A percentile compares a stretch with the other conserved stretches of the same genome.
These are phyloP conservation scores for Boletus smithii DNA, from an alignment of 1,284 basidiomycete species.

Conservation along the genomic window DNA sequence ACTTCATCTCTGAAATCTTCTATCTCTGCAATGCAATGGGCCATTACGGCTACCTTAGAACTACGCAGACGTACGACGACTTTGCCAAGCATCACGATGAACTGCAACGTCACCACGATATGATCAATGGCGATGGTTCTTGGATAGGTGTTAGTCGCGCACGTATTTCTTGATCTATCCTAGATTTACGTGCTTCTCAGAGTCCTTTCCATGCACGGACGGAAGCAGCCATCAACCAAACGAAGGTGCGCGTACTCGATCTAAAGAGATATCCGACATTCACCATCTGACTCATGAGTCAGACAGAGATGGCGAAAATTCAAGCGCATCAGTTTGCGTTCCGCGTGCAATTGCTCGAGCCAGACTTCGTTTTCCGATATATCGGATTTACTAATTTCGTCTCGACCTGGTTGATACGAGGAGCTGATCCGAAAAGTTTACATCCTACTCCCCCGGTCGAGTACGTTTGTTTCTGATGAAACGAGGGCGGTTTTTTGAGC, in stretches of 20 bases:
- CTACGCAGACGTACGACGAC: slow-evolving; percentile 71
- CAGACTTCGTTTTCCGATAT: slow-evolving; percentile 77
- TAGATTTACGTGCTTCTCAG: slow-evolving; percentile 36
- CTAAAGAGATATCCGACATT: background rate
- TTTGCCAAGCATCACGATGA: slow-evolving; percentile 75
- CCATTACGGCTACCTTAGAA: slow-evolving; percentile 82
- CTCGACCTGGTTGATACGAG: slow-evolving; percentile 92
- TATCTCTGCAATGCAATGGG: slow-evolving; percentile 83
- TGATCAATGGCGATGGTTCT: slow-evolving; percentile 70
- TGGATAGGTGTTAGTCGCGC: slow-evolving; percentile 69
- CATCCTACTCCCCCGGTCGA: slow-evolving; percentile 72
- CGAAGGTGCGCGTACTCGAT: slow-evolving; percentile 51
- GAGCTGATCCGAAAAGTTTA: slow-evolving; percentile 80
- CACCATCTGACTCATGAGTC: slow-evolving; percentile 4
- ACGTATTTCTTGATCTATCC: slow-evolving; percentile 3
- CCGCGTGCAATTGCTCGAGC: slow-evolving; percentile 84
- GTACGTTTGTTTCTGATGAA: slow-evolving; percentile 43
- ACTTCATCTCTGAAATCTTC: slow-evolving; percentile 96
- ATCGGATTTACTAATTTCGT: slow-evolving; percentile 86
- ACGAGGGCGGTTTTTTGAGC: slow-evolving; percentile 9
- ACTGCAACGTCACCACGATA: slow-evolving; percentile 74
- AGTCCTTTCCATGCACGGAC: slow-evolving; percentile 66
- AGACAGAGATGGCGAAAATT: slow-evolving; percentile 69
- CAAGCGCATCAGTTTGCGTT: slow-evolving; percentile 74
- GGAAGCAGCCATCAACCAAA: slow-evolving; percentile 64